Conservation (phyloP, 305 asterid genomes). For the Striga hermonthica region DNA sequence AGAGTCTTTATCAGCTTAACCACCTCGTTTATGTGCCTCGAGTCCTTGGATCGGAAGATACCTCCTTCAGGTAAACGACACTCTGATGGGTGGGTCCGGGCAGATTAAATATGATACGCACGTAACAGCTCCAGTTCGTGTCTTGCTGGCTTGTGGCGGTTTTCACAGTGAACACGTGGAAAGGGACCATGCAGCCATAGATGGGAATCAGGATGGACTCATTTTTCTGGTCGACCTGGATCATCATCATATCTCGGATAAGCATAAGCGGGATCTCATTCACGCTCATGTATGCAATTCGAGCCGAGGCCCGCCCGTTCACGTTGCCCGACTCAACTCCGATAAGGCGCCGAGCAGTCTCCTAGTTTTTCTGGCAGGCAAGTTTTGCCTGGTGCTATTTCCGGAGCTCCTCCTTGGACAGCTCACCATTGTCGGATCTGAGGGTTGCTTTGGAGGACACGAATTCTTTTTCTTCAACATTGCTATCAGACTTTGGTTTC, state of each 20-base stretch:
- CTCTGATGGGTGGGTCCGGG: constrained; percentile 64
- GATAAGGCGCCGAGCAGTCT: constrained; percentile 69
- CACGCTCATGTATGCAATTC: constrained; percentile 51
- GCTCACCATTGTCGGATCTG: constrained; percentile 64
- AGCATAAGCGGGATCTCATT: constrained; percentile 66
- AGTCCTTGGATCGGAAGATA: constrained; percentile 63
- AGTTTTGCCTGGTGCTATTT: too few relatives aligned
- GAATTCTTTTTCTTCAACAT: constrained; percentile 27
- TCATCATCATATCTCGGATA: constrained; percentile 50
- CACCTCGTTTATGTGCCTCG: constrained; percentile 68
- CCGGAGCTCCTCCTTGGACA: too few relatives aligned
- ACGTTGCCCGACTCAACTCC: constrained; percentile 31
- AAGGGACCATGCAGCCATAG: constrained; percentile 66
- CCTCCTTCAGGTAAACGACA: constrained; percentile 57
- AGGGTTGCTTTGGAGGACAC: constrained; percentile 58
- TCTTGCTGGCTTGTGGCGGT: constrained; percentile 70
- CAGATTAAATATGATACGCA: constrained; percentile 63
- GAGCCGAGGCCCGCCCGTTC: constrained; percentile 23
- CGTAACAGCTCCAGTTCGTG: constrained; percentile 56
- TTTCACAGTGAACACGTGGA: constrained; percentile 70
- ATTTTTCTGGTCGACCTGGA: constrained; percentile 68
- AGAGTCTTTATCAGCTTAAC: constrained; percentile 64
- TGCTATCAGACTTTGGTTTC: constrained; percentile 35
- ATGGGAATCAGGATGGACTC: constrained; percentile 66
- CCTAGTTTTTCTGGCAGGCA: too few relatives aligned